Percentiles rank a stretch among this genome's conserved stretches.
Evolutionary conservation across 495 filamentous ascomycete species (phyloP).

Genomic region (Penicillium lividum): DNA sequence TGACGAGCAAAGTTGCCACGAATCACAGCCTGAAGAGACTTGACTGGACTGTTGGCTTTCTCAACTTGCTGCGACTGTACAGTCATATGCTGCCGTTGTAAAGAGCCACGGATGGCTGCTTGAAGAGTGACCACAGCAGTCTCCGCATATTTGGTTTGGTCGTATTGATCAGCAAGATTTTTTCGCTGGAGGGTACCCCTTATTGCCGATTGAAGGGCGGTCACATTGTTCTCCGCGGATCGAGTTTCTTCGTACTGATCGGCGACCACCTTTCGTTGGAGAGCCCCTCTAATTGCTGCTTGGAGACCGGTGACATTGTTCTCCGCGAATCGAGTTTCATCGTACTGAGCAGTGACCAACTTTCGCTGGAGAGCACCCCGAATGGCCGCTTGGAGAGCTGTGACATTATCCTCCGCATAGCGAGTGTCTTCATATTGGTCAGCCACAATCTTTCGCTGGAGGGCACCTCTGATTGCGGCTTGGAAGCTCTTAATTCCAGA

Average conservation of each 20-base stretch:
- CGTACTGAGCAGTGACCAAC: conserved; percentile 45
- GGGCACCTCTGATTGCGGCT: conserved; percentile 59
- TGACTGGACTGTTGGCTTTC: conserved; percentile 25
- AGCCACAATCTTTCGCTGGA: conserved; percentile 48
- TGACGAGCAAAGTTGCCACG: conserved; percentile 54
- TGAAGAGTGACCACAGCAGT: conserved; percentile 61
- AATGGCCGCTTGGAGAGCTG: conserved; percentile 69
- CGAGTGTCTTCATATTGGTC: conserved; percentile 49
- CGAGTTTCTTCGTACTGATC: conserved; percentile 49
- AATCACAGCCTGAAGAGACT: conserved; percentile 48
- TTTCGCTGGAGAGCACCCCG: conserved; percentile 61
- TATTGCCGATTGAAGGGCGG: conserved; percentile 68
- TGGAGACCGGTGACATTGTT: conserved; percentile 63
- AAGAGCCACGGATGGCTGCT: conserved; percentile 61
- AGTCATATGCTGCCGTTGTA: conserved; percentile 45
- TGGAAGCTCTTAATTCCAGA: conserved; percentile 61
- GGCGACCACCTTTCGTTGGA: conserved; percentile 49
- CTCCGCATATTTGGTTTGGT: conserved; percentile 48
- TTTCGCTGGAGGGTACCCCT: conserved; percentile 58
- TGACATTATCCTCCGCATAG: conserved; percentile 49
- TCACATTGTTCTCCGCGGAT: conserved; percentile 51
- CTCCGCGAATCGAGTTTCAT: conserved; percentile 49
- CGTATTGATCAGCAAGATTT: conserved; percentile 44
- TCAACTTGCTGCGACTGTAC: conserved; percentile 53
- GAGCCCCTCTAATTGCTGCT: conserved; percentile 62